Conservation (phyloP, 2,329 filamentous ascomycete genomes). For the Colletotrichum australisinense region DNA sequence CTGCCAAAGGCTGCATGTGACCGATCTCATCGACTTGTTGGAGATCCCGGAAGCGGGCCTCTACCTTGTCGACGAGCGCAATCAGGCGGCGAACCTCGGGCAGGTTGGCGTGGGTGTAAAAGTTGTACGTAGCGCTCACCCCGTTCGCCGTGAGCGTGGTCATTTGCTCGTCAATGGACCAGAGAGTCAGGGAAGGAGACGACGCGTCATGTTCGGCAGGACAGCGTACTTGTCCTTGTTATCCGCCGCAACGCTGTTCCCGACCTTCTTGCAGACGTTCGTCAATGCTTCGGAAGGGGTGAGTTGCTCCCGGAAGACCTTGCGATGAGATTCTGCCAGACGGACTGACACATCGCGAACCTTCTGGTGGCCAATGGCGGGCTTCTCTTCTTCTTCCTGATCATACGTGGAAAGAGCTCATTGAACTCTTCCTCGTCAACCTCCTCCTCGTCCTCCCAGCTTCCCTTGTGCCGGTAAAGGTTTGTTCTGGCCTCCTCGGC, state of each 20-base stretch:
- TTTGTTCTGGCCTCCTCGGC: conserved; percentile 79
- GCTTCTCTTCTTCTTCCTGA: conserved; percentile 55
- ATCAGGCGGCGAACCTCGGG: conserved; percentile 81
- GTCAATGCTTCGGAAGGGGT: conserved; percentile 56
- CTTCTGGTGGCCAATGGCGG: conserved; percentile 47
- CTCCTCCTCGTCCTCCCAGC: conserved; percentile 80
- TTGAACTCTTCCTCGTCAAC: conserved; percentile 80
- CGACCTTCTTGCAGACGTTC: conserved; percentile 56
- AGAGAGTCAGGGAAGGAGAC: conserved; percentile 74
- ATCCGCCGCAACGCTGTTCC: conserved; percentile 49
- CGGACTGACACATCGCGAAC: conserved; percentile 69
- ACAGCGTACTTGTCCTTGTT: conserved; percentile 38
- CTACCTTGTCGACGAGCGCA: conserved; percentile 74
- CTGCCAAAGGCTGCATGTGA: conserved; percentile 80
- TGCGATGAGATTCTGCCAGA: conserved; percentile 70
- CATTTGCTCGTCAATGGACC: conserved; percentile 73
- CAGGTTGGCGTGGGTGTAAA: conserved; percentile 87
- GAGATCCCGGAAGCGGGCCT: conserved; percentile 78
- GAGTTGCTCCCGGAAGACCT: conserved; percentile 59
- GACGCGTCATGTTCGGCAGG: conserved; percentile 55
- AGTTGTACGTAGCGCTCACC: conserved; percentile 75
- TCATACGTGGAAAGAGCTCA: conserved; percentile 83
- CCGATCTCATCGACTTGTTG: conserved; percentile 73
- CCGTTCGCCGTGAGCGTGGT: conserved; percentile 50
- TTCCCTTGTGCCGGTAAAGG: conserved; percentile 86